Evolutionary conservation across 345 rosid species (phyloP), one percentile per base, ranked within the genome.

Genomic region (Gynandropsis gynandra): DNA sequence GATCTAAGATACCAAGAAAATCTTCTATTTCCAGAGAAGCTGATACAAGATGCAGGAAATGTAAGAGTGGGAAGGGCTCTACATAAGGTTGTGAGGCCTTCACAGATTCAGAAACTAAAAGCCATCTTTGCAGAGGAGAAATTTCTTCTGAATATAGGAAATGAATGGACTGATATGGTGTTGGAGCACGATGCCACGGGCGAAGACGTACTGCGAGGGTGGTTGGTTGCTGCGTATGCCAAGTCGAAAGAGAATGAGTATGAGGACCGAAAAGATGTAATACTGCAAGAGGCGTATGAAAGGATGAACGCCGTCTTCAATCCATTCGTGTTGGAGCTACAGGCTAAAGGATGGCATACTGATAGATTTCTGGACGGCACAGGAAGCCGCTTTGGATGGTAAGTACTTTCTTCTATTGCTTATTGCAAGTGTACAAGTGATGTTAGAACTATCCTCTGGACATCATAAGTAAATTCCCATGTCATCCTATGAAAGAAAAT

Each of bases 121-220:
- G 72, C 77, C 41, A 48, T 79, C 20, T 80, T 87, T 52, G 69
- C 78, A 0, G 87, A 72, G 43, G 98, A 92, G 56, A 92, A 82
- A 61, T 87, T 92, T 61, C 63, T 92, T 38, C 40, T 80, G 57
- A 75, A 69, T 43, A 67, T 14, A 10, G 83, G 84, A 52, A 65
- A 58, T 32, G 72, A 69, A 65, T 79, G 85, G 64, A 75, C 76
- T 1, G 79, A 87, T 67, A 76, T 92, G 94, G 72, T 81, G 38
- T 64, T 87, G 47, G 94, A 82, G 76, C 81, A 78, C 47, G 71
- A 74, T 63, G 97, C 95, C 5, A 68, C 83, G 0, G 98, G 81
- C 8, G 88, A 85, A 81, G 97, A 92, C 53, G 98, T 90, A 39
- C 54, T 85, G 67, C 81, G 87, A 77, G 98, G 97, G 36, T 92